Evolutionary conservation across 495 filamentous ascomycete genomes (phyloP), one percentile per base, ranked within the genome.

Genomic region (Bathelium albidoporum): DNA sequence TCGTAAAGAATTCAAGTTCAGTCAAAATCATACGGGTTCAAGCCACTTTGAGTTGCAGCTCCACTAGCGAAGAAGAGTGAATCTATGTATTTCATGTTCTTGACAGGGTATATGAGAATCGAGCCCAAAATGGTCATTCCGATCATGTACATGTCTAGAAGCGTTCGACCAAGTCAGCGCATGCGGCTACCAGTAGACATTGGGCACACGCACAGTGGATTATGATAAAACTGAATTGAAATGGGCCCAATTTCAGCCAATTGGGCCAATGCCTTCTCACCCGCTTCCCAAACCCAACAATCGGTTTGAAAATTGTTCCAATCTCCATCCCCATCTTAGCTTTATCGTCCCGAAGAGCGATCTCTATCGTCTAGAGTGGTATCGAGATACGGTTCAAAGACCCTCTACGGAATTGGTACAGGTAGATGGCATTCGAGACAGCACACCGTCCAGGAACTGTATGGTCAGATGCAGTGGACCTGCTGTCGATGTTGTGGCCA

Each of bases 51-150:
- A 1, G 92, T 97, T 61, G 88, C 84, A 39, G 87, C 80, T 16
- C 95, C 91, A 64, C 80, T 81, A 14, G 87, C 80, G 64, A 95
- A 88, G 78, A 96, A 90, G 20, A 99, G 82, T 16, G 91, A 89
- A 80, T 99, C 91, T 64, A 92, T 89, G 69, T 95, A 99, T 7
- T 74, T 64, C 44, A 99, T 70, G 7, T 81, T 69, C 18, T 79
- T 80, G 16, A 71, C 73, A n/a, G 81, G 78, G 64, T 82, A 96
- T 18, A 97, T 69, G 11, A 96, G 77, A 63, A 97, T 72, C 1
- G 91, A 95, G 4, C 85, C 86, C 52, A 90, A 18, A 36, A 99
- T 72, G 1, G 75, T 79, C 71, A 86, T 79, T 55, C 77, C 74
- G 26, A 95, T 82, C 59, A 99, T 84, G 73, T 90, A 97, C 59